Evolutionary conservation across 305 asterid species (phyloP).

Genomic region (Ilex paraguariensis): DNA sequence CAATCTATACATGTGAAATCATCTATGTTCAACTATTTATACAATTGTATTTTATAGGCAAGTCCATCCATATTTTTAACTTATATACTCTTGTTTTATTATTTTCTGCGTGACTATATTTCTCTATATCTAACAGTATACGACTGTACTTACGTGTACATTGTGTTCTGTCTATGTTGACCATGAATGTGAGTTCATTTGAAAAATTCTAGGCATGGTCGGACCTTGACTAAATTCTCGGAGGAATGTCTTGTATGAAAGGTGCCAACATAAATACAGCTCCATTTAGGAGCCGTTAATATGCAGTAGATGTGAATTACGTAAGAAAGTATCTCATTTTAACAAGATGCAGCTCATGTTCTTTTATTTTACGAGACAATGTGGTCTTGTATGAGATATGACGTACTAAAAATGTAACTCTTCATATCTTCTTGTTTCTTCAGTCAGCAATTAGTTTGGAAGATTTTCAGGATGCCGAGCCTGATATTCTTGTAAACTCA

Average conservation of each 20-base stretch:
- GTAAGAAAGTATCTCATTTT: too few relatives aligned
- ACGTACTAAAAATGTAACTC: neutral
- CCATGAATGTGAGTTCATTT: neutral
- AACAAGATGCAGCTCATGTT: neutral
- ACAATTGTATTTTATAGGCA: too few relatives aligned
- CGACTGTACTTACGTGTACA: too few relatives aligned
- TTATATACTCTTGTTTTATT: too few relatives aligned
- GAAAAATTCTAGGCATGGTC: neutral
- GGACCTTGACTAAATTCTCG: too few relatives aligned
- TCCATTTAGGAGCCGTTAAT: neutral
- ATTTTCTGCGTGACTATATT: too few relatives aligned
- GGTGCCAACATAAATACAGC: too few relatives aligned
- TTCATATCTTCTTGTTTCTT: slow-evolving; percentile 11
- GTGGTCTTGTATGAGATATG: neutral
- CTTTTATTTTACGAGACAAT: neutral
- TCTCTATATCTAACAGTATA: too few relatives aligned
- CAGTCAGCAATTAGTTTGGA: slow-evolving; percentile 55
- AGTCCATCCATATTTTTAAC: too few relatives aligned
- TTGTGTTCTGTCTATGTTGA: neutral
- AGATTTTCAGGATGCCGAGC: slow-evolving; percentile 75
- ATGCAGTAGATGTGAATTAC: neutral
- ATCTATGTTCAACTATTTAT: too few relatives aligned
- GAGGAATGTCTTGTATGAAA: too few relatives aligned
- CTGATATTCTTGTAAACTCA: slow-evolving; percentile 73
- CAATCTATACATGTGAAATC: too few relatives aligned